Evolutionary conservation across 257 asterid species (phyloP).

Genomic region (Sherardia arvensis): DNA sequence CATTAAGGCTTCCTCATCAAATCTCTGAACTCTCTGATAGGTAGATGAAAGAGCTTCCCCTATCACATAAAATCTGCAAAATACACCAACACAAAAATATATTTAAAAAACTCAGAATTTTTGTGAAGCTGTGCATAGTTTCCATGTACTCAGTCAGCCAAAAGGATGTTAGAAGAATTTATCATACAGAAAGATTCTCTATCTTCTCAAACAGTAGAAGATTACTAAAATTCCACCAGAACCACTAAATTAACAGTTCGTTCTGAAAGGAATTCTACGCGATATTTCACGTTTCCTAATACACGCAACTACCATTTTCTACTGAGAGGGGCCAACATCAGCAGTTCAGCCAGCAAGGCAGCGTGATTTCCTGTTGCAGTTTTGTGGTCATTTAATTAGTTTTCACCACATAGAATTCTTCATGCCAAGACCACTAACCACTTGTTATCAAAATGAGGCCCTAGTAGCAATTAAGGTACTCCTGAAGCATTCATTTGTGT

Average conservation of each 20-base stretch:
- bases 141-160: not conserved
- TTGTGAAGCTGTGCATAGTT: too few species aligned
- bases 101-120: too few species aligned
- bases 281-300: not conserved
- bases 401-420: slow-evolving; percentile 65
- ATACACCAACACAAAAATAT: too few species aligned
- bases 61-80: too few species aligned
- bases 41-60: too few species aligned
- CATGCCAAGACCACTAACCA: slow-evolving; percentile 96
- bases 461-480: slow-evolving; percentile 81
- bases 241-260: not conserved
- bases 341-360: slow-evolving; percentile 19
- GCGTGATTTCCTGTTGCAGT: slow-evolving; percentile 20
- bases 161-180: not conserved
- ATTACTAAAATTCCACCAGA: slow-evolving; percentile 3
- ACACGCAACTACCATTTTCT: slow-evolving; percentile 16
- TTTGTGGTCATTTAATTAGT: not conserved
- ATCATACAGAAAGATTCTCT: slow-evolving; percentile 1
- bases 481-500: slow-evolving; percentile 36
- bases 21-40: too few species aligned
- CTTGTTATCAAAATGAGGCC: slow-evolving; percentile 86
- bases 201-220: slow-evolving; percentile 1
- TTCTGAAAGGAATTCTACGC: slow-evolving; percentile 12
- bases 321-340: not conserved
- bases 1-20: too few species aligned